Evolutionary conservation across 495 filamentous ascomycete species (phyloP), one percentile per base, ranked within the genome.

Genomic region (Paragyromitra xinjiangensis): DNA sequence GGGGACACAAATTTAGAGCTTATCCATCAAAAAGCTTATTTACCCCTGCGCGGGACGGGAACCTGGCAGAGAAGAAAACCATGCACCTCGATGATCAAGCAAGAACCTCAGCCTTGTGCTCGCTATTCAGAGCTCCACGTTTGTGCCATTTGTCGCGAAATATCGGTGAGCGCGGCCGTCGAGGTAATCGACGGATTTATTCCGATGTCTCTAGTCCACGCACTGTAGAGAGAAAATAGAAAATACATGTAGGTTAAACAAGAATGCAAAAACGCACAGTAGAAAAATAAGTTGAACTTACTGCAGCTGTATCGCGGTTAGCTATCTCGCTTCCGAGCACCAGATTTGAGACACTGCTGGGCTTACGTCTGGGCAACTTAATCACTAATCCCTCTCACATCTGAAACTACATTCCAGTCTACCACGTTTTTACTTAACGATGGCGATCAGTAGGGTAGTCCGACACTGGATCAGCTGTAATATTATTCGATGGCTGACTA

Each of bases 1-100:
- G 14, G 56, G 12, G 29, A 14, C 55, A 39, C 26, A 71, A 71
- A 71, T 71, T 39, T 71, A 71, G 69, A 71, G 12, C 69, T 64
- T 44, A 37, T 24, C 9, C 26, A 19, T 63, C 22, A 64, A 44
- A 63, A 71, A 71, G 39, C 44, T 71, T 71, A 71, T 71, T 71
- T 71, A 48, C 19, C 53, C 67, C 67, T 24, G 42, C 53, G 24
- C 48, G 29, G 3, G 53, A 61, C 24, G 50, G 45, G 22, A 16
- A 39, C 26, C 48, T 53, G 14, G 45, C 16, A 22, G 50, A 19
- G 4, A 48, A 2, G 14, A 59, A 59, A 39, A 48, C 14, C 45
- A 62, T 53, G 56, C 64, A 71, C 24, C 5, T 9, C 11, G 40
- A 51, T 59, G 68, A 62, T 71, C 42, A 55, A 68, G 64, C 64